Base-by-base conservation (phyloP, 768 basidiomycete genomes). In the Trametes punicea region DNA sequence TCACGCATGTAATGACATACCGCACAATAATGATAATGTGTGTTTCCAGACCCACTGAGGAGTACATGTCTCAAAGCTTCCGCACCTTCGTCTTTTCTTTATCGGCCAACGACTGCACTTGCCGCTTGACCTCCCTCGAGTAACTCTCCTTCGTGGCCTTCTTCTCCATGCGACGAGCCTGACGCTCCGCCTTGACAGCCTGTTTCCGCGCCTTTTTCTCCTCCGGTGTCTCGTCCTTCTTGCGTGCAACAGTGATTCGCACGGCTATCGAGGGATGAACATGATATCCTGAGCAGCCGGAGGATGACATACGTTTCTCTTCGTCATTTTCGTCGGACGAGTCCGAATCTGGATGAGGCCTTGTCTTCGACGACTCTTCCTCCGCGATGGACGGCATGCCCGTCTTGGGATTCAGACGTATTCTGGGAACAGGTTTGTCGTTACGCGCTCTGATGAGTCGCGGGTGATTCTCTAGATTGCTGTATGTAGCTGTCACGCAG, bases 381-480 rank as follows among this genome's bases (percentile, higher is more conserved):
- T 74, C 72, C 7, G 68, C 62, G 25, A 88, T 74, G 26, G 74
- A 69, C 3, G 93, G 93, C 8, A 94, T 72, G 2, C 92, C 93
- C 0, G 89, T 93, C 61, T 81, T 85, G 1, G 83, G 77, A 67
- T 96, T 86, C 26, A 95, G 73, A 26, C 70, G 65, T 60, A 95
- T 91, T 69, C 82, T 87, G 0, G 85, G 76, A 0, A 80, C 77
- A 20, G 74, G 72, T 64, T 75, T 78, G 36, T 71, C 65, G 56
- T 83, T 78, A 30, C 85, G 76, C 18, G 85, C 83, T 23, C 83
- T 81, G 56, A 99, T 94, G 29, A 97, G 74, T 8, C 87, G 83
- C 0, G 97, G 97, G 68, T 98, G 97, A 65, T 99, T 99, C 69
- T 97, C 97, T 6, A 98, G 77, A 67, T 97, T 99, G n/a, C 93